These are phyloP conservation scores for Yarrowia galli DNA, from an alignment of 1,139 yeast species.

Conservation along the genomic window DNA sequence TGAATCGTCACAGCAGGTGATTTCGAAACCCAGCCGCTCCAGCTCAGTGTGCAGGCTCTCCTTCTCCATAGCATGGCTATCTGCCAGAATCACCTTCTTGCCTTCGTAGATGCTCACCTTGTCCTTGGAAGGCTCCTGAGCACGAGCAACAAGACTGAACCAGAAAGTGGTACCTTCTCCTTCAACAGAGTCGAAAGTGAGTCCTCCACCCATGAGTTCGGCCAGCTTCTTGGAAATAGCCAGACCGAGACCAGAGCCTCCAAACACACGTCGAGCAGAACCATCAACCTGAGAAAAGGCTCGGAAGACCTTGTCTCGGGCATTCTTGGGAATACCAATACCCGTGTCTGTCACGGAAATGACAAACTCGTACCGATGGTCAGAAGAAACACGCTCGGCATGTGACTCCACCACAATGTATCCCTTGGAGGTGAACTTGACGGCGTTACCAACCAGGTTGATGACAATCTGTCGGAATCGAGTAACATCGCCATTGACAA, in stretches of 20 bases:
- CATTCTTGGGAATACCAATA: conserved; percentile 64
- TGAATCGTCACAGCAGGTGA: conserved; percentile 45
- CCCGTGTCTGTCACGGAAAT: conserved; percentile 63
- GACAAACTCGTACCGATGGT: conserved; percentile 55
- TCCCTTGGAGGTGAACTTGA: conserved; percentile 62
- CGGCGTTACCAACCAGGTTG: conserved; percentile 65
- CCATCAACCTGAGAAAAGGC: conserved; percentile 70
- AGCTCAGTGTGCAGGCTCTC: conserved; percentile 52
- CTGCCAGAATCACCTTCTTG: conserved; percentile 53
- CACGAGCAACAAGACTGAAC: conserved; percentile 53
- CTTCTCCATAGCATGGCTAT: conserved; percentile 51
- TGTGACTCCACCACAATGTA: conserved; percentile 56
- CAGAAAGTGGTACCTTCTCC: conserved; percentile 62
- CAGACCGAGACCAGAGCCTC: conserved; percentile 68
- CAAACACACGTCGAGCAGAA: conserved; percentile 62
- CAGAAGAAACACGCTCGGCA: conserved; percentile 51
- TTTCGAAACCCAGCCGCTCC: conserved; percentile 52
- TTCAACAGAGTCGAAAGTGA: conserved; percentile 60
- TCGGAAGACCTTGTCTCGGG: conserved; percentile 60
- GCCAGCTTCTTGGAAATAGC: conserved; percentile 66
- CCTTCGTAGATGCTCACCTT: conserved; percentile 45
- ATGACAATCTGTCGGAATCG: conserved; percentile 62
- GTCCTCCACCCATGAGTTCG: conserved; percentile 65
- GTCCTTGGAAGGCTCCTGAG: conserved; percentile 45
- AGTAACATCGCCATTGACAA: conserved; percentile 61